A percentile compares a stretch with the other conserved stretches of the same genome.
phyloP scores from a whole-genome alignment of 2,329 filamentous ascomycete species.

The Grosmannia huntii region DNA sequence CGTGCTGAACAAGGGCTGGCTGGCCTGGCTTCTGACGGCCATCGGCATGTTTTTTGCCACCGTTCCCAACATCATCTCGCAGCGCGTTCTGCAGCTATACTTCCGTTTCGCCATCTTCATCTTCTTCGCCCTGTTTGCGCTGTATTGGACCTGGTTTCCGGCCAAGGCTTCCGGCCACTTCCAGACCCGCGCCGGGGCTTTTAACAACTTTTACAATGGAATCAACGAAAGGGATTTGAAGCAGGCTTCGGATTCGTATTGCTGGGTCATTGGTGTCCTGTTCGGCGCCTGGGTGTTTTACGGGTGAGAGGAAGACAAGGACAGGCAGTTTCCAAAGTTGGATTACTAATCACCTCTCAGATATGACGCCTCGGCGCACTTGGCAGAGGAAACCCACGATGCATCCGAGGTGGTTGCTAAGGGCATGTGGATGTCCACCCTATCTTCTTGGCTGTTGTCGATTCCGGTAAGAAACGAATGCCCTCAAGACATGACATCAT shows the following conservation, averaged over 20 bases:
- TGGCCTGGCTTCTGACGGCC: slow-evolving; percentile 25
- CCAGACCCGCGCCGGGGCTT: slow-evolving; percentile 19
- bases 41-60: slow-evolving; percentile 33
- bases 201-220: slow-evolving; percentile 24
- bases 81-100: slow-evolving; percentile 27
- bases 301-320: slow-evolving; percentile 7
- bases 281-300: slow-evolving; percentile 25
- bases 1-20: slow-evolving; percentile 23
- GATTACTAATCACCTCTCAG: background rate
- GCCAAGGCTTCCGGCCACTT: slow-evolving; percentile 21
- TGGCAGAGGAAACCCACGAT: slow-evolving; percentile 25
- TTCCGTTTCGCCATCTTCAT: slow-evolving; percentile 24
- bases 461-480: slow-evolving; percentile 14
- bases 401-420: slow-evolving; percentile 23
- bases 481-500: too few species aligned
- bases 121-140: slow-evolving; percentile 21
- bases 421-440: slow-evolving; percentile 25
- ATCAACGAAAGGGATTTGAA: slow-evolving; percentile 22
- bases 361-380: slow-evolving; percentile 23
- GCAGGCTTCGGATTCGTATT: slow-evolving; percentile 23
- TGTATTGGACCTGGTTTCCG: slow-evolving; percentile 27
- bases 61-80: slow-evolving; percentile 39
- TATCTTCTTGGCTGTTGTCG: slow-evolving; percentile 23
- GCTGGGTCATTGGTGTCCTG: slow-evolving; percentile 22
- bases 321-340: background rate